Evolutionary conservation across 1,284 basidiomycete species (phyloP), one percentile per base, ranked within the genome.

Genomic region (Tranzscheliella williamsii): DNA sequence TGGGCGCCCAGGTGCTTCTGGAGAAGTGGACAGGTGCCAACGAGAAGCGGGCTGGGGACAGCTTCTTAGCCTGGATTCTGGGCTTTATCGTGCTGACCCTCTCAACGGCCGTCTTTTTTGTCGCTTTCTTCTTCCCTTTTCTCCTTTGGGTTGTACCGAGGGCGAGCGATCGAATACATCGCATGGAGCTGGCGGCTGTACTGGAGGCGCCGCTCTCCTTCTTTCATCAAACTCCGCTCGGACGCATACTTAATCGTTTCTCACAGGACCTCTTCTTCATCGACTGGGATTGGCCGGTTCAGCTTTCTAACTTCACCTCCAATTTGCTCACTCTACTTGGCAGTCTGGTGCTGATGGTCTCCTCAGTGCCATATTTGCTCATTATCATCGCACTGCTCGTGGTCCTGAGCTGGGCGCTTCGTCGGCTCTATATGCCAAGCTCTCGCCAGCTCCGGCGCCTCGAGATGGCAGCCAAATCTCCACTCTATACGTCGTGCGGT

Each of bases 161-260:
- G 27, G 27, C 27, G n/a, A 29, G 27, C 27, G 27, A 29, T n/a
- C 27, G n/a, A 9, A 29, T 29, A 11, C 27, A 29, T n/a, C 27
- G 27, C n/a, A n/a, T n/a, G n/a, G 27, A 29, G 27, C 27, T 29
- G 9, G 9, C 27, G 27, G 27, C 27, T 9, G 27, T 29, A n/a
- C 27, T 29, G n/a, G 27, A n/a, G n/a, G 27, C 27, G 27, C 27
- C 27, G 27, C 27, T 29, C 27, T 48, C 27, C 24, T 65, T 56
- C 43, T 55, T 66, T 24, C 38, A 60, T 20, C 27, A 29, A 17
- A 51, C 39, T 18, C 38, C 52, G 12, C 17, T 27, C 13, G 65
- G 65, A 15, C 46, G 42, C 18, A 49, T 68, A 21, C 32, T 66
- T 33, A 66, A 66, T 31, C 47, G 64, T 4, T 66, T 66, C 42